Conservation (phyloP, 2,329 filamentous ascomycete genomes). For the Rosellinia necatrix region DNA sequence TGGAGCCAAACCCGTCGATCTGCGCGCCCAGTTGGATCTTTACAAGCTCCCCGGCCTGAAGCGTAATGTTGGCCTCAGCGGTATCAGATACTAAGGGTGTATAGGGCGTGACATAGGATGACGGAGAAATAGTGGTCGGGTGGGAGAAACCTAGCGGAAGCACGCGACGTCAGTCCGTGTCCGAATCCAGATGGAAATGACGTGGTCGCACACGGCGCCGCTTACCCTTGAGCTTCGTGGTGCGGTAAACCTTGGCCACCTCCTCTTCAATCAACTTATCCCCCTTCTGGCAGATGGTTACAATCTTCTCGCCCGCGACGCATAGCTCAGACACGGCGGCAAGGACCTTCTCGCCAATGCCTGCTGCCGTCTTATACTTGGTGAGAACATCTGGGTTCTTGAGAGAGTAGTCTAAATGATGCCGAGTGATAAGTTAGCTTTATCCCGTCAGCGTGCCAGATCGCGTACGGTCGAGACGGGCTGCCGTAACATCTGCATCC, state of each 20-base stretch:
- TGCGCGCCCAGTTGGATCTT: slow-evolving; percentile 99
- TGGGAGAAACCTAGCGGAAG: slow-evolving; percentile 74
- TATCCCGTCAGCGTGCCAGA: background rate
- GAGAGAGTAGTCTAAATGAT: slow-evolving; percentile 78
- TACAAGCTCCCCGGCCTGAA: slow-evolving; percentile 85
- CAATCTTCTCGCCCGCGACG: slow-evolving; percentile 86
- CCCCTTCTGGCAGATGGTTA: slow-evolving; percentile 92
- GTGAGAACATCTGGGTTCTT: slow-evolving; percentile 93
- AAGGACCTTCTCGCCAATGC: slow-evolving; percentile 95
- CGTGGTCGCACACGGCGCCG: slow-evolving; percentile 26
- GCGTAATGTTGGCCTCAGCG: slow-evolving; percentile 76
- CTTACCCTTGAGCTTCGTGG: slow-evolving; percentile 96
- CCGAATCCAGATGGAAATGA: background rate
- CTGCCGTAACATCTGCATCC: background rate
- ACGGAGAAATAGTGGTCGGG: slow-evolving; percentile 93
- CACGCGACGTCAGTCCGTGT: slow-evolving; percentile 30
- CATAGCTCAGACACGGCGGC: slow-evolving; percentile 77
- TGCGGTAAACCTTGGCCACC: slow-evolving; percentile 93
- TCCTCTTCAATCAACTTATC: slow-evolving; percentile 95
- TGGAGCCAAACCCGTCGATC: slow-evolving; percentile 95
- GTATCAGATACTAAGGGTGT: slow-evolving; percentile 87
- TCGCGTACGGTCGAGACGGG: background rate
- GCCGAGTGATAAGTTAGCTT: slow-evolving; percentile 27
- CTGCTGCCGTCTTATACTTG: slow-evolving; percentile 97
- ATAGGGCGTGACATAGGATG: slow-evolving; percentile 94